Percentiles rank a stretch among this genome's conserved stretches.
These are phyloP conservation scores for Pestalotiopsis fici DNA, from an alignment of 2,329 filamentous ascomycete species.

Conservation along the genomic window DNA sequence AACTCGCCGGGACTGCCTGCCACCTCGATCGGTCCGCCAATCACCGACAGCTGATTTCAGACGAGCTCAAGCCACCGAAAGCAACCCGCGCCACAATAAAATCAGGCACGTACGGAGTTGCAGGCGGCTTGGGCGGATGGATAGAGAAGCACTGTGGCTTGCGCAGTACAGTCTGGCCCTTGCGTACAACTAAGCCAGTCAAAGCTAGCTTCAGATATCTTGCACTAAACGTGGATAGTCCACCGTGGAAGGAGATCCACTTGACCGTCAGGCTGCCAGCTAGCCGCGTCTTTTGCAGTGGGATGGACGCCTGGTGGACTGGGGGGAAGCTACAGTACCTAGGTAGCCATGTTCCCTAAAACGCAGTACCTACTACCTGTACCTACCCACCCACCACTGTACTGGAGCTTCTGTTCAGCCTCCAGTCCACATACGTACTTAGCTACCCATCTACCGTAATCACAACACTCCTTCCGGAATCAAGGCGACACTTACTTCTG, in stretches of 20 bases:
- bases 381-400: slow-evolving; percentile 10
- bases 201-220: neutral
- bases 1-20: slow-evolving; percentile 2
- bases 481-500: slow-evolving; percentile 3
- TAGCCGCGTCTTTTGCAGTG: slow-evolving; percentile 34
- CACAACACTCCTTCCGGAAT: neutral
- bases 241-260: neutral
- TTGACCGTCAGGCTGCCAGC: slow-evolving; percentile 34
- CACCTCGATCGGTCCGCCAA: slow-evolving; percentile 12
- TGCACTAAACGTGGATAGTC: neutral
- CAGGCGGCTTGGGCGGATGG: no score
- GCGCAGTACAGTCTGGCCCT: no score
- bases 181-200: neutral
- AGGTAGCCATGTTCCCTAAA: neutral
- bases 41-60: slow-evolving; percentile 11
- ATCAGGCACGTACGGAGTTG: no score
- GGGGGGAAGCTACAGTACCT: neutral
- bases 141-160: neutral
- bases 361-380: neutral
- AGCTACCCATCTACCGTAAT: slow-evolving; percentile 9
- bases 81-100: neutral
- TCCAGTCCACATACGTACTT: slow-evolving; percentile 10
- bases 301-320: slow-evolving; percentile 4
- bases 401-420: slow-evolving; percentile 8
- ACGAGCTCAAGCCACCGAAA: slow-evolving; percentile 2